Conservation (phyloP, 257 asterid genomes). For the Ehretia macrophylla region DNA sequence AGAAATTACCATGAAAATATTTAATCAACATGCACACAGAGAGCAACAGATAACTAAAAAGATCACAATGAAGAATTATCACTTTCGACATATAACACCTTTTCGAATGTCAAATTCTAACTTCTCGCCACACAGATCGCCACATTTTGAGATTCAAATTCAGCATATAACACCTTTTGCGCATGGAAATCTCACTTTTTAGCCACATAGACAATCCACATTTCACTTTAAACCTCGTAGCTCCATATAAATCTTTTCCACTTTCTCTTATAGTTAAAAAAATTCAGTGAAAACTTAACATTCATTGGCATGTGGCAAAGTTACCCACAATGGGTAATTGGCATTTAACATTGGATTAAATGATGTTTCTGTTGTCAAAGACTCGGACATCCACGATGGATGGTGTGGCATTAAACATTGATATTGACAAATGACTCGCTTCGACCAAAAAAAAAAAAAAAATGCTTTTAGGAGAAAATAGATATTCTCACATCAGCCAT, state of each 20-base stretch:
- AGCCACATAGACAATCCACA: neutral
- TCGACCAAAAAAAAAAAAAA: neutral
- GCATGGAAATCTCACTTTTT: neutral
- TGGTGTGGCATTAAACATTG: too few species aligned
- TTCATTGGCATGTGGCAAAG: too few species aligned
- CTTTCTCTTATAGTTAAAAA: too few species aligned
- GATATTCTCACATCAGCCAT: constrained; percentile 40
- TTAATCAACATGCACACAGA: neutral
- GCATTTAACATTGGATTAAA: too few species aligned
- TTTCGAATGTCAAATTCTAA: neutral
- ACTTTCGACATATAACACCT: neutral
- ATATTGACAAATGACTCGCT: too few species aligned
- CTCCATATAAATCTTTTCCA: too few species aligned
- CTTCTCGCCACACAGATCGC: neutral
- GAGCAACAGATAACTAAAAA: too few species aligned
- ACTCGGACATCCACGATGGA: too few species aligned
- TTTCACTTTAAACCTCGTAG: neutral
- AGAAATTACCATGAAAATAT: neutral
- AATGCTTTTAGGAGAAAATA: neutral
- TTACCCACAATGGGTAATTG: too few species aligned
- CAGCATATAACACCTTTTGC: neutral
- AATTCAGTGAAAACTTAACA: too few species aligned
- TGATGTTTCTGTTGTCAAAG: too few species aligned
- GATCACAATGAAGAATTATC: too few species aligned
- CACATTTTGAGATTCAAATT: neutral